Evolutionary conservation across 2,329 filamentous ascomycete species (phyloP).

Genomic region (Bipolaris zeicola): DNA sequence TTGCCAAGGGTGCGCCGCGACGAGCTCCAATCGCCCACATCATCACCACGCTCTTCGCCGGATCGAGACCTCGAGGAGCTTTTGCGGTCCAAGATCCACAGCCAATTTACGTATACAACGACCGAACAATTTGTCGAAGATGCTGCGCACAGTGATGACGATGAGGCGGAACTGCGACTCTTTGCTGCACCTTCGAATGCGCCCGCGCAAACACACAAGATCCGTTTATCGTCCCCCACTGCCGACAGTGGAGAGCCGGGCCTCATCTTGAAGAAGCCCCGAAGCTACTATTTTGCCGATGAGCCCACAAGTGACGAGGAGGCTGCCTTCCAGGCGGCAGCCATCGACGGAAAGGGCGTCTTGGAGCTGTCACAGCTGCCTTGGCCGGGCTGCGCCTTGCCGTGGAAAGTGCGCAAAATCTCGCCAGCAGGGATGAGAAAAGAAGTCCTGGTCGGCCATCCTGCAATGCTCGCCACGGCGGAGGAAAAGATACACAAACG

Average conservation of each 20-base stretch:
- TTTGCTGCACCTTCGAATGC: constrained; percentile 38
- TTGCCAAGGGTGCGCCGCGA: constrained; percentile 39
- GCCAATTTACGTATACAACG: constrained; percentile 35
- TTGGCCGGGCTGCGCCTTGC: constrained; percentile 45
- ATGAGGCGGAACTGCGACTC: constrained; percentile 43
- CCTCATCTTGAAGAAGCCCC: constrained; percentile 38
- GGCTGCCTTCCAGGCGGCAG: constrained; percentile 30
- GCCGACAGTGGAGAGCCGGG: constrained; percentile 31
- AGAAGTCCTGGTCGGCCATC: constrained; percentile 39
- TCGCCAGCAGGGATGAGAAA: constrained; percentile 39
- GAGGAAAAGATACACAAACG: constrained; percentile 34
- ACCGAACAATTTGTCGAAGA: constrained; percentile 8
- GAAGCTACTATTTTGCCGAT: constrained; percentile 45
- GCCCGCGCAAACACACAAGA: constrained; percentile 33
- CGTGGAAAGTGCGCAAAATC: constrained; percentile 44
- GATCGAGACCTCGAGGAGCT: constrained; percentile 41
- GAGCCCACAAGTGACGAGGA: constrained; percentile 31
- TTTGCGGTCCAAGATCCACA: constrained; percentile 32
- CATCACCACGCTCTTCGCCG: constrained; percentile 44
- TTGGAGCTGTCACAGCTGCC: constrained; percentile 35
- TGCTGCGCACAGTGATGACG: constrained; percentile 25
- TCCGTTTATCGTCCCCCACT: constrained; percentile 41
- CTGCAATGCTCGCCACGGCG: constrained; percentile 24
- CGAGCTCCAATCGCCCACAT: constrained; percentile 42
- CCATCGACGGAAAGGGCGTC: constrained; percentile 38